A percentile compares a stretch with the other conserved stretches of the same genome.
Evolutionary conservation across 257 asterid species (phyloP).

Genomic region (Solanum clarkiae): DNA sequence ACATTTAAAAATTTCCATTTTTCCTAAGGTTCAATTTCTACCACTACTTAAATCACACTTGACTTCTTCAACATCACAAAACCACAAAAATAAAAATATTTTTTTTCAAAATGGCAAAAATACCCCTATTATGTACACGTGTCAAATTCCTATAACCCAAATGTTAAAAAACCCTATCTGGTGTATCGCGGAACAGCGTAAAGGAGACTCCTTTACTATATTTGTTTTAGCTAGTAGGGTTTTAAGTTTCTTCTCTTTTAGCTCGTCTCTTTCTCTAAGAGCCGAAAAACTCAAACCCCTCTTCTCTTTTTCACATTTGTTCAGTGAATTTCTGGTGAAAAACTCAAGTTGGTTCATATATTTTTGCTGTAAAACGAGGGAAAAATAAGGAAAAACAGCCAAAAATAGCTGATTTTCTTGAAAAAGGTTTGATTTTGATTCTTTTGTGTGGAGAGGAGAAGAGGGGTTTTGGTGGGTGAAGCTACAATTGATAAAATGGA

Average conservation of each 20-base stretch:
- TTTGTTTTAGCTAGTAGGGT: constrained; percentile 5
- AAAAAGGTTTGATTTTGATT: background rate
- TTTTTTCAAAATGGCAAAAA: background rate
- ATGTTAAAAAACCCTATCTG: background rate
- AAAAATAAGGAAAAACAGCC: background rate
- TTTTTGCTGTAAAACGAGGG: background rate
- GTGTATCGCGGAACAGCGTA: background rate
- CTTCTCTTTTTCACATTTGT: background rate
- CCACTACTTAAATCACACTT: background rate
- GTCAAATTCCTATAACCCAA: background rate
- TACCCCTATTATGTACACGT: background rate
- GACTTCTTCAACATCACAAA: background rate
- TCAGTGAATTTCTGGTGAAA: background rate
- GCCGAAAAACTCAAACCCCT: constrained; percentile 1
- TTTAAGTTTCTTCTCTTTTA: background rate
- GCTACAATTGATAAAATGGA: background rate
- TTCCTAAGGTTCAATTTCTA: background rate
- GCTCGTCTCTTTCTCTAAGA: background rate
- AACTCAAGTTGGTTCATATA: background rate
- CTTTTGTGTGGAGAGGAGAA: background rate
- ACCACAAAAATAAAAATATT: background rate
- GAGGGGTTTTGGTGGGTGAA: constrained; percentile 1
- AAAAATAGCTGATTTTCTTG: background rate
- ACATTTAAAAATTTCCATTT: background rate
- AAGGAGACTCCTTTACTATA: background rate